phyloP scores from a whole-genome alignment of 257 asterid genomes.

The Jasminum sambac region DNA sequence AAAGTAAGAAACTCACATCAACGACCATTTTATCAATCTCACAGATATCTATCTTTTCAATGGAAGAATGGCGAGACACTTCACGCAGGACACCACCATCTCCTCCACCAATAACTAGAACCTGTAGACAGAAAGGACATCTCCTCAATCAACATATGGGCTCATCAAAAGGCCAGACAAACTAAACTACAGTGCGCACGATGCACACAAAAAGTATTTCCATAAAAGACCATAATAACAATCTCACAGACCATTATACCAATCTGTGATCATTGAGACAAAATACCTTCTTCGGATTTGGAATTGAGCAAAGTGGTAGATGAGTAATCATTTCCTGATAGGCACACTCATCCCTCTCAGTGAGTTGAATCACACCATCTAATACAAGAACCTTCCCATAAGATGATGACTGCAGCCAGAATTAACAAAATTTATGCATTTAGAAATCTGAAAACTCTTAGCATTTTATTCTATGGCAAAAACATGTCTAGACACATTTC shows the following conservation, averaged over 20 bases:
- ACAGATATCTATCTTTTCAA: constrained; percentile 91
- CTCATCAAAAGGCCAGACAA: neutral
- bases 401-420: constrained; percentile 71
- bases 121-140: constrained; percentile 41
- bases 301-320: constrained; percentile 93
- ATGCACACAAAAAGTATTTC: neutral
- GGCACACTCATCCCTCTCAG: constrained; percentile 99
- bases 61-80: constrained; percentile 85
- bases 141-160: neutral
- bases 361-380: constrained; percentile 97
- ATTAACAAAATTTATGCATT: constrained; percentile 22
- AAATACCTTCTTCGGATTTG: constrained; percentile 81
- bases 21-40: constrained; percentile 98
- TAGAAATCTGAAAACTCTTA: neutral
- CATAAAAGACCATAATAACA: neutral
- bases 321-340: constrained; percentile 97
- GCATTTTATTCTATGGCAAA: neutral
- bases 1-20: constrained; percentile 58
- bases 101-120: constrained; percentile 97
- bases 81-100: constrained; percentile 99
- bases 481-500: neutral
- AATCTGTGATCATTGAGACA: too few relatives aligned
- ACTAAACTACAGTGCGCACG: neutral
- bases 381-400: constrained; percentile 95
- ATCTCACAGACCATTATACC: neutral